Percentiles rank a stretch among this genome's conserved stretches.
Evolutionary conservation across 1,139 yeast genomes (phyloP).

Genomic region (Pneumocystis sp.): DNA sequence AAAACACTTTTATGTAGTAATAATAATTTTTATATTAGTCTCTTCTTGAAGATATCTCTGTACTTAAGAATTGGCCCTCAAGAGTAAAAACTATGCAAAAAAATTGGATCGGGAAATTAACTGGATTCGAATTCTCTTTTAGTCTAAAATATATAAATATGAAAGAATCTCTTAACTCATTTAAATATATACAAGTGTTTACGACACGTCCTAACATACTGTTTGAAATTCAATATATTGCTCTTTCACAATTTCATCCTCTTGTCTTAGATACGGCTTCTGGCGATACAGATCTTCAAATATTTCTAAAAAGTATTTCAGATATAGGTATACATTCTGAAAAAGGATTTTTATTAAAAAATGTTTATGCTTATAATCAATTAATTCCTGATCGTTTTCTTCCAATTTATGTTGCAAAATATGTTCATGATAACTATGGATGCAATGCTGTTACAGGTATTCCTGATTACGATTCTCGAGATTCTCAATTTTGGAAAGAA

Average conservation of each 20-base stretch:
- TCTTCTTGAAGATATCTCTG: slow-evolving; percentile 45
- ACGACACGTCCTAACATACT: slow-evolving; percentile 88
- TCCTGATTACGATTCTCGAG: slow-evolving; percentile 85
- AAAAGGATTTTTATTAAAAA: slow-evolving; percentile 42
- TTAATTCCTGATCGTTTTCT: slow-evolving; percentile 30
- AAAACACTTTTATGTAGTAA: neutral
- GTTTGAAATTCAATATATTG: slow-evolving; percentile 66
- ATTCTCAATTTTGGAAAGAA: slow-evolving; percentile 58
- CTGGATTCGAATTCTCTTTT: slow-evolving; percentile 59
- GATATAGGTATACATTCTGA: slow-evolving; percentile 40
- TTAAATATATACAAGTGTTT: slow-evolving; percentile 36
- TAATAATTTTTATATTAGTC: neutral
- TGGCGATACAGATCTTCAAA: slow-evolving; percentile 29
- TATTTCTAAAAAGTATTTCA: slow-evolving; percentile 32
- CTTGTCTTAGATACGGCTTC: slow-evolving; percentile 27
- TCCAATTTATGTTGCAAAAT: slow-evolving; percentile 82
- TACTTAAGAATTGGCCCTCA: slow-evolving; percentile 64
- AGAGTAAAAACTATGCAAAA: slow-evolving; percentile 80
- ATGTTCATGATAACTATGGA: slow-evolving; percentile 71
- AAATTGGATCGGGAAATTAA: slow-evolving; percentile 84
- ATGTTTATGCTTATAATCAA: slow-evolving; percentile 46
- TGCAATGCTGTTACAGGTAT: slow-evolving; percentile 96
- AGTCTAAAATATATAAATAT: neutral
- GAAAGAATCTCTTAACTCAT: slow-evolving; percentile 6
- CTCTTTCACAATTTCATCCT: slow-evolving; percentile 60